Evolutionary conservation across 495 filamentous ascomycete species (phyloP), one percentile per base, ranked within the genome.

Genomic region (Lepraria neglecta): DNA sequence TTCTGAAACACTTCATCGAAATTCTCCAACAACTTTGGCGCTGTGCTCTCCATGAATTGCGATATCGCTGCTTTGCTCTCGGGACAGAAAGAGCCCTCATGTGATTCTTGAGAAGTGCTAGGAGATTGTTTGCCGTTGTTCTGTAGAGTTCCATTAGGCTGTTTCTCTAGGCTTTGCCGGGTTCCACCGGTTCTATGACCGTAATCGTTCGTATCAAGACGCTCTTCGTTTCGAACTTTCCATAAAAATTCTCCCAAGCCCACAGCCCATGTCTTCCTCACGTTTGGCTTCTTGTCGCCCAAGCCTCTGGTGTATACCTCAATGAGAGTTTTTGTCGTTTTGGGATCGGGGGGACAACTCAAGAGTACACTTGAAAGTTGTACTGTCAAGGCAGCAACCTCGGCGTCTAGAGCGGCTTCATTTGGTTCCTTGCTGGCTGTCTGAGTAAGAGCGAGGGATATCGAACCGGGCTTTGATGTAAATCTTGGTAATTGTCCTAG

Each of bases 221-320:
- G 15, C 21, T 67, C 56, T 21, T 76, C 75, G 40, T 78, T 71
- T 19, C 10, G 30, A 54, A 79, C 75, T 42, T 80, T 69, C 81
- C 88, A 89, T 4, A 96, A 71, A 3, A 91, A 69, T 14, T 95
- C 85, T 28, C 88, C 90, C 55, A 86, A 73, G 50, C 81, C 82
- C 30, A 91, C 77, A 40, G 87, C 80, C 94, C 94, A 98, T 45
- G 88, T 74, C 57, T 86, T 86, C n/a, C 88, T 84, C 52, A 89
- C 80, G 17, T 86, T 82, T 10, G 86, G 74, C 65, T 88, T 85
- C 71, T 97, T 98, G 59, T 98, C 95, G 7, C 78, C 77, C 6
- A 92, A 75, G 0, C 94, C 94, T 71, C 95, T 96, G 15, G 80
- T 74, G 59, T 95, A 88, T 1, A 83, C 76, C 61, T 91, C 89